Conservation (phyloP, 106 monocot species). For the Chionographis japonica region DNA sequence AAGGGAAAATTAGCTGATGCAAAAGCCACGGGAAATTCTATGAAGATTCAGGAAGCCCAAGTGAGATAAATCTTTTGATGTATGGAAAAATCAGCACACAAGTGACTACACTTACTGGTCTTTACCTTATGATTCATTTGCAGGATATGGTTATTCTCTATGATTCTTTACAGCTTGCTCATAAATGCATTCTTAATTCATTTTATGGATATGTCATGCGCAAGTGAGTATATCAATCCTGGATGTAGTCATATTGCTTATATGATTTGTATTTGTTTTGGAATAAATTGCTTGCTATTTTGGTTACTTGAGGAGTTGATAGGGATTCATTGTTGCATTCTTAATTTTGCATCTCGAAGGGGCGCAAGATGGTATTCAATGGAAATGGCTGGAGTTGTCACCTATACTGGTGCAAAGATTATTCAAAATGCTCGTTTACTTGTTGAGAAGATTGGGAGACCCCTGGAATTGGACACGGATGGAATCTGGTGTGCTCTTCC, state of each 20-base stretch:
- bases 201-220: slow-evolving; percentile 99
- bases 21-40: slow-evolving; percentile 78
- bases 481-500: slow-evolving; percentile 99
- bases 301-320: neutral
- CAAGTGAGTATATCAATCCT: slow-evolving; percentile 54
- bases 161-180: slow-evolving; percentile 98
- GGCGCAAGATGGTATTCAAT: slow-evolving; percentile 99
- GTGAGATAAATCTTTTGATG: slow-evolving; percentile 18
- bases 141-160: slow-evolving; percentile 99
- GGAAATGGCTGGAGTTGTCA: slow-evolving; percentile 99
- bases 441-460: slow-evolving; percentile 91
- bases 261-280: slow-evolving; percentile 5
- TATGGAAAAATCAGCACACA: neutral
- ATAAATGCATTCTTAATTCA: slow-evolving; percentile 96
- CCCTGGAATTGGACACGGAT: slow-evolving; percentile 95
- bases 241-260: neutral
- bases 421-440: slow-evolving; percentile 97
- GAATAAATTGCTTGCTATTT: neutral
- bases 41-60: slow-evolving; percentile 96
- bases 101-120: slow-evolving; percentile 4
- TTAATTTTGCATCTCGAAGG: slow-evolving; percentile 31
- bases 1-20: slow-evolving; percentile 90
- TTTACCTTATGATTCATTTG: slow-evolving; percentile 9
- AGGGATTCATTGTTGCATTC: slow-evolving; percentile 2
- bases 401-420: slow-evolving; percentile 97